phyloP scores from a whole-genome alignment of 371 early-diverging fungal species.

The Funneliformis caledonium region DNA sequence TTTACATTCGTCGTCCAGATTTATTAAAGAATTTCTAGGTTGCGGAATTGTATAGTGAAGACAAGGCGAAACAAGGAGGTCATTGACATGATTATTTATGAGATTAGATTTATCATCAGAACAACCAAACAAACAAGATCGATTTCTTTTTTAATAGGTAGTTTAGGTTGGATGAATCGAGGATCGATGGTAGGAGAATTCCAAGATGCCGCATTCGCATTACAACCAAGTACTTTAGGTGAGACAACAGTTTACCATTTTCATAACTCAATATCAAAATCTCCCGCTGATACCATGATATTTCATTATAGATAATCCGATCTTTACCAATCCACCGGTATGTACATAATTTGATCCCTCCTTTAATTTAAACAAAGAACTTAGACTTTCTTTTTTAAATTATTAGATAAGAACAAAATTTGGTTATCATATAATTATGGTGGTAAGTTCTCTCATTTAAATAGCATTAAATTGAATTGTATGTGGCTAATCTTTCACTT shows the following conservation, averaged over 20 bases:
- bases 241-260: slow-evolving; percentile 2
- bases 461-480: neutral
- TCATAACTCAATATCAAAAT: neutral
- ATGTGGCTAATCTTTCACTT: neutral
- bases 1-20: neutral
- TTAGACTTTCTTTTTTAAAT: neutral
- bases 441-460: slow-evolving; percentile 30
- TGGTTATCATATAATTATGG: slow-evolving; percentile 49
- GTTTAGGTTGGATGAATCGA: slow-evolving; percentile 85
- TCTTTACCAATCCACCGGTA: slow-evolving; percentile 46
- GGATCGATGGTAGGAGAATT: slow-evolving; percentile 92
- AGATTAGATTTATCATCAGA: neutral
- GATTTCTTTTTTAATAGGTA: slow-evolving; percentile 53
- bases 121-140: neutral
- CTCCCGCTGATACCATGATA: neutral
- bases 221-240: slow-evolving; percentile 74
- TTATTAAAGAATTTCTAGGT: slow-evolving; percentile 52
- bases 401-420: slow-evolving; percentile 29
- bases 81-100: neutral
- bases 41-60: slow-evolving; percentile 85
- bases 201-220: slow-evolving; percentile 89
- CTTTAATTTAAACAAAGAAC: neutral
- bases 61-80: slow-evolving; percentile 82
- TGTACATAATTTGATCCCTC: slow-evolving; percentile 21
- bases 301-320: slow-evolving; percentile 40